Evolutionary conservation across 2,329 filamentous ascomycete species (phyloP).

Genomic region (Chrysosporium queenslandicum): DNA sequence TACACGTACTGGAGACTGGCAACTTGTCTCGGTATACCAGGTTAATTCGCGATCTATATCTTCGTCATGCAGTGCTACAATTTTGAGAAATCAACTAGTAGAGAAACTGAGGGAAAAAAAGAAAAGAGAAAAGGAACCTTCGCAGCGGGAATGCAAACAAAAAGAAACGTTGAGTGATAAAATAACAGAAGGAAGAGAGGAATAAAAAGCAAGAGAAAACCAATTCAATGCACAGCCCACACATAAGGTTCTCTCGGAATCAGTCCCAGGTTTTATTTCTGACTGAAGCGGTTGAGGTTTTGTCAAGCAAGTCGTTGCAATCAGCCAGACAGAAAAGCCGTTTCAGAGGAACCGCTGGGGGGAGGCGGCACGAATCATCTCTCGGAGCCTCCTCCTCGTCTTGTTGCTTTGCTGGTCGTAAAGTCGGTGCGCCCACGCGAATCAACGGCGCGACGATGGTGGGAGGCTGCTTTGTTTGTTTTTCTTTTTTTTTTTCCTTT

Average conservation of each 20-base stretch:
- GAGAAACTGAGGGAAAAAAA: no score
- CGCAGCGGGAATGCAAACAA: background rate
- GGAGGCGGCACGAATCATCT: conserved; percentile 1
- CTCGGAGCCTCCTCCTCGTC: background rate
- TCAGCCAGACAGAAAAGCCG: background rate
- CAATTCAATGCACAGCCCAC: conserved; percentile 4
- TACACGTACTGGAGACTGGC: no score
- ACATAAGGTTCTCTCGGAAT: background rate
- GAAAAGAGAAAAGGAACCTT: background rate
- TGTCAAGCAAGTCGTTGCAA: background rate
- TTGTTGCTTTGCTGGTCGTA: background rate
- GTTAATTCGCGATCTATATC: no score
- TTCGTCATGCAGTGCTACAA: no score
- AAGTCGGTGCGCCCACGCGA: conserved; percentile 1
- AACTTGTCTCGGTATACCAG: no score
- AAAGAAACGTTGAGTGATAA: background rate
- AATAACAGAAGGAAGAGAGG: background rate
- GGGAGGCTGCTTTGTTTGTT: background rate
- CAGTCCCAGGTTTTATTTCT: conserved; percentile 1
- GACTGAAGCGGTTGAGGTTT: conserved; percentile 2
- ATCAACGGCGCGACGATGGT: background rate
- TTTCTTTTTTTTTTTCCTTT: no score
- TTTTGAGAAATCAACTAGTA: no score
- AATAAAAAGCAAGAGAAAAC: background rate
- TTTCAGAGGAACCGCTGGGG: conserved; percentile 1